These are phyloP conservation scores for Perkinsus olseni DNA, from an alignment of 169 alveolate species.

Conservation along the genomic window DNA sequence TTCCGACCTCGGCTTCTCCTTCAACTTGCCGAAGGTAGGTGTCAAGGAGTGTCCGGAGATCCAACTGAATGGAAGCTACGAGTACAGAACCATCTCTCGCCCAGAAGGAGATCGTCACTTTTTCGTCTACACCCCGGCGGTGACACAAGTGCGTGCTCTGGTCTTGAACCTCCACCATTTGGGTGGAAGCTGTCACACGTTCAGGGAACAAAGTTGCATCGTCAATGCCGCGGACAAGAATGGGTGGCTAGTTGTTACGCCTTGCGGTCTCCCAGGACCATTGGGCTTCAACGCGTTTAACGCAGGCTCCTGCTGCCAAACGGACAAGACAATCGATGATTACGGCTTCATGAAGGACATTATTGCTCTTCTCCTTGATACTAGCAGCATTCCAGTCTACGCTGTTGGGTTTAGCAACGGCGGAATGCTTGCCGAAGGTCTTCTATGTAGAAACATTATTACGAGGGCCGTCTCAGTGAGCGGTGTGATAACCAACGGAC, in stretches of 20 bases:
- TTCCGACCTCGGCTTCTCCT: neutral
- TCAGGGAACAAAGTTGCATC: neutral
- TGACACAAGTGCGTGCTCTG: neutral
- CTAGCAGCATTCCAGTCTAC: neutral
- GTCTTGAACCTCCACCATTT: neutral
- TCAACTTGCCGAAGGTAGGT: neutral
- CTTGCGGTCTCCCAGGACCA: neutral
- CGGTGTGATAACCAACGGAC: neutral
- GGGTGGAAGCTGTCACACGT: neutral
- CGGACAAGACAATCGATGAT: neutral
- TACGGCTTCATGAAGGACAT: neutral
- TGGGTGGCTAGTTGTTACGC: neutral
- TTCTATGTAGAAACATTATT: neutral
- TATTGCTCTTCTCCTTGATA: neutral
- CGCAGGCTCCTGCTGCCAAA: neutral
- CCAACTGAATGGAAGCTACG: neutral
- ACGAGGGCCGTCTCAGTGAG: neutral
- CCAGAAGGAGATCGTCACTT: neutral
- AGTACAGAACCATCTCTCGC: neutral
- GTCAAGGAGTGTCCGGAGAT: neutral
- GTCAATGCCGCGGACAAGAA: neutral
- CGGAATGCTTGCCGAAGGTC: neutral
- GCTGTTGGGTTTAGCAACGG: neutral
- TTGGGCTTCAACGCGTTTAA: neutral
- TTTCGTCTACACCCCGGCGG: neutral